phyloP scores from a whole-genome alignment of 345 rosid species.

The Leavenworthia alabamica region DNA sequence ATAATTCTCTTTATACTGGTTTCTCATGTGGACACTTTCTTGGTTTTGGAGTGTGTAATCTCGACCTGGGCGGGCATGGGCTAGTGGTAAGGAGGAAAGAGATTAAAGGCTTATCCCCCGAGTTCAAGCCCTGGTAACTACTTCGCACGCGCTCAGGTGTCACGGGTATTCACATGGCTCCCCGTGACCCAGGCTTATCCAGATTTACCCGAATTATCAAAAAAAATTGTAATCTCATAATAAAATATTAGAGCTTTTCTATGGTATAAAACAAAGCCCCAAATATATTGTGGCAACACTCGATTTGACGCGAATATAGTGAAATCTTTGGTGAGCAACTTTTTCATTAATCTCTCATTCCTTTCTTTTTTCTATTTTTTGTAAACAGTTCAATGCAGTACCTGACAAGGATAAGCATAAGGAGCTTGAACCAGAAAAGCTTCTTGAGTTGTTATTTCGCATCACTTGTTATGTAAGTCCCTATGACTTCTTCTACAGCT shows the following conservation, averaged over 20 bases:
- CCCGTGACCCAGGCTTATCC: too few relatives aligned
- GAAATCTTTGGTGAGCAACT: background rate
- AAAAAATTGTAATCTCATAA: too few relatives aligned
- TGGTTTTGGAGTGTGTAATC: background rate
- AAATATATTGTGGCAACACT: background rate
- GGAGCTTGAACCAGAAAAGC: slow-evolving; percentile 49
- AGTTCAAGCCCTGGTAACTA: too few relatives aligned
- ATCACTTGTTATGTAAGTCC: slow-evolving; percentile 47
- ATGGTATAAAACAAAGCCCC: background rate
- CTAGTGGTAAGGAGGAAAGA: too few relatives aligned
- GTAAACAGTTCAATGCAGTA: slow-evolving; percentile 59
- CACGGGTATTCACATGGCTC: too few relatives aligned
- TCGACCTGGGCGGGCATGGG: too few relatives aligned
- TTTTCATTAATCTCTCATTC: background rate
- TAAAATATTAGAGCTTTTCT: background rate
- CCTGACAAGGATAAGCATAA: slow-evolving; percentile 36
- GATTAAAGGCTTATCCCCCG: too few relatives aligned
- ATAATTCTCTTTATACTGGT: background rate
- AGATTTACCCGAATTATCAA: too few relatives aligned
- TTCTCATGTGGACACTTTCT: background rate
- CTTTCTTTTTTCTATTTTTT: slow-evolving; percentile 13
- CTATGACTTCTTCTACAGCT: background rate
- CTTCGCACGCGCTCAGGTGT: too few relatives aligned
- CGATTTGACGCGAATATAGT: background rate
- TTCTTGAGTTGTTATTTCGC: slow-evolving; percentile 57